Evolutionary conservation across 1,139 yeast species (phyloP), one percentile per base, ranked within the genome.

Genomic region (Torulaspora pretoriensis): DNA sequence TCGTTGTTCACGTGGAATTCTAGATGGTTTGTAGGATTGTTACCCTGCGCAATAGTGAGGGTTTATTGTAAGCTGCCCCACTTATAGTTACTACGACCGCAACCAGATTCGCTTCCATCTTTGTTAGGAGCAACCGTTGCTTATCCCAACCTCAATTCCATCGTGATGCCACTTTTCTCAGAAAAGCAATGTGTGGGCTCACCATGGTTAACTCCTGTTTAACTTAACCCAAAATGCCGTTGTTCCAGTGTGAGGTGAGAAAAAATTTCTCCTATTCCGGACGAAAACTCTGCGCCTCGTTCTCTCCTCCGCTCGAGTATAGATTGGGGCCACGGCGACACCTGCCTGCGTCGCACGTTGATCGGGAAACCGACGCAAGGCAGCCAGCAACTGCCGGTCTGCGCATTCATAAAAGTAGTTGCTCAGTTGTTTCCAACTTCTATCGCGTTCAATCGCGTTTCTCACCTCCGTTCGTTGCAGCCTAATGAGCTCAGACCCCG

Each of bases 281-380:
- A 12, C 7, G n/a, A 26, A 26, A 26, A 12, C 8, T 16, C 32
- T 29, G 22, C 32, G 32, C 32, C 32, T 14, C 32, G 32, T 29
- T 29, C 32, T 26, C 29, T 29, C 32, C 32, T 29, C 32, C 32
- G 32, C 22, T 29, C 32, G 32, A 29, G 32, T 3, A 29, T 26
- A 26, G 28, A 10, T 29, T 29, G 32, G 32, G 32, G 32, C 31
- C 23, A 38, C 14, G 43, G 38, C 19, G 19, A 17, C 19, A 38
- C 33, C 22, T 25, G 31, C 29, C 31, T 40, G 30, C 30, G 38
- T n/a, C 38, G 24, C 38, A 38, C 38, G 26, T 38, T 38, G 13
- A 14, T 34, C n/a, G 35, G 38, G 19, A 29, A 29, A 14, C 32
- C 32, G 19, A 29, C 32, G 32, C 32, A 29, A 29, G 19, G 32